Evolutionary conservation across 1,284 basidiomycete species (phyloP), one percentile per base, ranked within the genome.

Genomic region (Malassezia slooffiae): DNA sequence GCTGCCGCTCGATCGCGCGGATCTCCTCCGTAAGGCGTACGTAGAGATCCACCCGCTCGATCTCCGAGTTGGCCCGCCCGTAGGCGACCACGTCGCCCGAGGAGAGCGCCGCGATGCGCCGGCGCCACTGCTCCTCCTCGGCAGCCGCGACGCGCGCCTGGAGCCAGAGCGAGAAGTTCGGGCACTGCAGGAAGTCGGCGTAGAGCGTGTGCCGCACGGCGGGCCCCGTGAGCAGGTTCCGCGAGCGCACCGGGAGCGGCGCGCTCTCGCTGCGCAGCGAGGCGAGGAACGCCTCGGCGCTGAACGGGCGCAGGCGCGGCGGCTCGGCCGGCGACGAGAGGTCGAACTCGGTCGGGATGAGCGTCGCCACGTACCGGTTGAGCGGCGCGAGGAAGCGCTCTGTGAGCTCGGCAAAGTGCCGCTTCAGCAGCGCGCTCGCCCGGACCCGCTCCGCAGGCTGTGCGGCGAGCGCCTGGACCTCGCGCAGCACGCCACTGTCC

Each of bases 311-410:
- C 44, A 67, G 54, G 39, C 48, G 47, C 40, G 56, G 56, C 55
- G 45, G 41, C 38, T 54, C 57, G 43, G 51, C 44, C 8, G 57
- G 51, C 21, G 52, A 52, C 41, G 52, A 41, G 10, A 59, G 43
- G 48, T 62, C 47, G 38, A 58, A 55, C 27, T 40, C 28, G 12
- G 56, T 47, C 10, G 58, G 43, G 21, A 54, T 43, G 32, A 64
- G 28, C 27, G 83, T 85, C 51, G 88, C 84, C 36, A 96, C 80
- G 74, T 96, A 96, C 50, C 90, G 80, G 59, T 90, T 83, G 3
- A 97, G 75, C 0, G 91, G 91, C 1, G 86, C 80, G n/a, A 96
- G 78, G 47, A 96, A 76, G 29, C 82, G 80, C 21, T 83, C 85
- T 0, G 91, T 90, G 19, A 91, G 76, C 36, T 84, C 80, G 43